These are phyloP conservation scores for Ophiosphaerella korrae DNA, from an alignment of 2,329 filamentous ascomycete genomes.

Conservation along the genomic window DNA sequence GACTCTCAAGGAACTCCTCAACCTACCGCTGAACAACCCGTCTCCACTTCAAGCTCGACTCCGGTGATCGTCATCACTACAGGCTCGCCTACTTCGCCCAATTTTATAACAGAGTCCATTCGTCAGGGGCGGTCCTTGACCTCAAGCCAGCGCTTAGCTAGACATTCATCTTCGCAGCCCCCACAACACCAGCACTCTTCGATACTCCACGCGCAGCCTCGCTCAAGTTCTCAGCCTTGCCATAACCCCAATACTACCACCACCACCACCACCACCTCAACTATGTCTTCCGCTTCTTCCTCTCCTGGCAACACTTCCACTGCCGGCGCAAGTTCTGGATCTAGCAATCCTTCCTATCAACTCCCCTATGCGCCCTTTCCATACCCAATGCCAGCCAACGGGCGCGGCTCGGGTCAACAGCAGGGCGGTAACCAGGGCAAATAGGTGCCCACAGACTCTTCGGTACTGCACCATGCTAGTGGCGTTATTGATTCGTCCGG, in stretches of 20 bases:
- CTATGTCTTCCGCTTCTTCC: conserved; percentile 43
- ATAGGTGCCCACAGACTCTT: conserved; percentile 11
- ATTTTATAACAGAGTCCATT: conserved; percentile 7
- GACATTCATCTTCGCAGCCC: conserved; percentile 18
- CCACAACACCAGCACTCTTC: conserved; percentile 10
- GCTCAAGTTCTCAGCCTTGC: conserved; percentile 20
- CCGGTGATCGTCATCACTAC: conserved; percentile 29
- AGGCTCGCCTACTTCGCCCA: conserved; percentile 9
- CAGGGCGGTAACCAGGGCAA: conserved; percentile 25
- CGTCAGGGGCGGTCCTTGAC: conserved; percentile 19
- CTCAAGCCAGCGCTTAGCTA: conserved; percentile 6
- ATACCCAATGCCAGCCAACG: conserved; percentile 42
- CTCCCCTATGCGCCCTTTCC: conserved; percentile 46
- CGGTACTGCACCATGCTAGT: not conserved
- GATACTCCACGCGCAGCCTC: conserved; percentile 19
- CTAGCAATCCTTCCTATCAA: conserved; percentile 34
- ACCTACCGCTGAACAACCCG: conserved; percentile 22
- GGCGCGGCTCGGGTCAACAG: conserved; percentile 25
- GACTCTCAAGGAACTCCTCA: conserved; percentile 26
- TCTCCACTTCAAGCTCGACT: conserved; percentile 4
- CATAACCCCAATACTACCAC: conserved; percentile 1
- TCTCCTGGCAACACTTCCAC: conserved; percentile 41
- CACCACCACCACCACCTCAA: conserved; percentile 5
- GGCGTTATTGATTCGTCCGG: not conserved
- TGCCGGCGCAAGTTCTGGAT: conserved; percentile 33